These are phyloP conservation scores for Parietaria judaica DNA, from an alignment of 306 rosid genomes.

Conservation along the genomic window DNA sequence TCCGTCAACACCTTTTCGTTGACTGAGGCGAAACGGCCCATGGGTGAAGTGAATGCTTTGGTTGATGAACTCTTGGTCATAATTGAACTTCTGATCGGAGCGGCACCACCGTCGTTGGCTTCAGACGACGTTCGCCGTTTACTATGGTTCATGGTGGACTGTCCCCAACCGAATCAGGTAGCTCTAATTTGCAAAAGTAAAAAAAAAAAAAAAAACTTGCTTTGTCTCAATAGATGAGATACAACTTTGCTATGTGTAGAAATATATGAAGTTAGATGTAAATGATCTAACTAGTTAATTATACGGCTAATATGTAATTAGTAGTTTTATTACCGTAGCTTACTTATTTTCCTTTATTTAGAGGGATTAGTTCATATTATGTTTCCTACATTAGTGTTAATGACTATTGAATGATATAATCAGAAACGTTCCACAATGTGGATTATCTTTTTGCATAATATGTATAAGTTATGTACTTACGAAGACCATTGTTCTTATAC, in stretches of 20 bases:
- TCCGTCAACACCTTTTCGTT: conserved; percentile 69
- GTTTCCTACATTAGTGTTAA: too few species aligned
- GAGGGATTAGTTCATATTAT: too few species aligned
- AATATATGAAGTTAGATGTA: too few species aligned
- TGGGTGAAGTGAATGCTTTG: conserved; percentile 94
- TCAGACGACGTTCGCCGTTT: conserved; percentile 70
- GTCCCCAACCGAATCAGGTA: conserved; percentile 96
- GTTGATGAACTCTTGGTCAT: conserved; percentile 91
- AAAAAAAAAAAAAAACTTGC: conserved; percentile 1
- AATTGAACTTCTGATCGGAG: conserved; percentile 81
- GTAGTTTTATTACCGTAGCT: too few species aligned
- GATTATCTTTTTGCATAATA: too few species aligned
- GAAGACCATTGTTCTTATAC: too few species aligned
- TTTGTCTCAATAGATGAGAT: conserved; percentile 6
- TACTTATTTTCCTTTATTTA: too few species aligned
- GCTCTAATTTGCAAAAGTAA: conserved; percentile 6
- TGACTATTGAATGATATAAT: too few species aligned
- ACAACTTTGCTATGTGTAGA: not conserved
- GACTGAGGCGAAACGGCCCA: conserved; percentile 58
- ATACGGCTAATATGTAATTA: too few species aligned
- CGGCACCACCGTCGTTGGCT: conserved; percentile 69
- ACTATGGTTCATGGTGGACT: conserved; percentile 85
- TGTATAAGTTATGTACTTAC: too few species aligned
- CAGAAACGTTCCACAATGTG: too few species aligned
- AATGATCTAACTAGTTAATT: too few species aligned